These are phyloP conservation scores for Cercophora newfieldiana DNA, from an alignment of 495 filamentous ascomycete species.

Conservation along the genomic window DNA sequence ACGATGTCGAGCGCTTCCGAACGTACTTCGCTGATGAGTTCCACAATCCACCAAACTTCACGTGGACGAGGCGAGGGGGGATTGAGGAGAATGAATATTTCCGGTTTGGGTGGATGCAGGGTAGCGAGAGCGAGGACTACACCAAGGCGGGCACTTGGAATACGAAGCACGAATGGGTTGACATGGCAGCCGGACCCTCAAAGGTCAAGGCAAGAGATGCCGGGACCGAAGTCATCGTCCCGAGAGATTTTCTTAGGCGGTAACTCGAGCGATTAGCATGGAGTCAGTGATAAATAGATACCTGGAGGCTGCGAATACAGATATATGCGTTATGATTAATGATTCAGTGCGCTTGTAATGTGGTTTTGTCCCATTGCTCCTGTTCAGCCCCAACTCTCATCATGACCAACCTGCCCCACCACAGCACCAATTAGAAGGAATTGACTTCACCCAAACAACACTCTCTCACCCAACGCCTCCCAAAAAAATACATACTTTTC, in stretches of 20 bases:
- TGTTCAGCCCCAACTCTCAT: neutral
- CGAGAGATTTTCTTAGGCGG: neutral
- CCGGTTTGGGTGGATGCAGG: slow-evolving; percentile 77
- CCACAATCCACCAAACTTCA: slow-evolving; percentile 35
- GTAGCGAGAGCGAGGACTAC: slow-evolving; percentile 69
- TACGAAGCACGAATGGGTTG: slow-evolving; percentile 65
- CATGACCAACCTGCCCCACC: neutral
- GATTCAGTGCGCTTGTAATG: too few relatives aligned
- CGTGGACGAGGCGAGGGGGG: slow-evolving; percentile 46
- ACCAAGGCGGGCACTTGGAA: slow-evolving; percentile 80
- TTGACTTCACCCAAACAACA: neutral
- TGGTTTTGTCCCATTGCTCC: neutral
- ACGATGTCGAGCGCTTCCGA: slow-evolving; percentile 87
- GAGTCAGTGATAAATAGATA: neutral
- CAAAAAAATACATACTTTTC: too few relatives aligned
- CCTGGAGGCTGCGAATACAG: neutral
- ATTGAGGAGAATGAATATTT: slow-evolving; percentile 74
- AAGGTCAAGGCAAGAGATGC: slow-evolving; percentile 33
- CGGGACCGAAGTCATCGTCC: neutral
- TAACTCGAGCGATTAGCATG: neutral
- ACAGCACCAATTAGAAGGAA: too few relatives aligned
- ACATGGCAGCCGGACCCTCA: slow-evolving; percentile 52
- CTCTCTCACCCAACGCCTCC: too few relatives aligned
- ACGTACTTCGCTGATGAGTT: slow-evolving; percentile 54
- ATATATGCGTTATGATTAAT: neutral